phyloP scores from a whole-genome alignment of 768 basidiomycete species.

The Atractiella rhizophila region DNA sequence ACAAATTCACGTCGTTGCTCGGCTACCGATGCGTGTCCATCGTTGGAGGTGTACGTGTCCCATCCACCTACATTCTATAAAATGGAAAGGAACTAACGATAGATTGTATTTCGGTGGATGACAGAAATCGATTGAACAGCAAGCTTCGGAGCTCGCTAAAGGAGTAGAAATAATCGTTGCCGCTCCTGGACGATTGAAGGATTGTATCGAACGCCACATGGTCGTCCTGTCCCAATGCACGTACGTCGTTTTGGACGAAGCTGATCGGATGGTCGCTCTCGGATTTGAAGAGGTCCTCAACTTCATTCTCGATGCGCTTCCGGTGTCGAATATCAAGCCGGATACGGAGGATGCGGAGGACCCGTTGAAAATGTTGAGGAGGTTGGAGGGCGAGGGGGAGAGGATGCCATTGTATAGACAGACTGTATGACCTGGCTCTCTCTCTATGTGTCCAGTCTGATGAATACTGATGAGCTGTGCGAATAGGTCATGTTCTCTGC shows the following conservation, averaged over 20 bases:
- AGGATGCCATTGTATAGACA: slow-evolving; percentile 10
- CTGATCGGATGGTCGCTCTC: slow-evolving; percentile 93
- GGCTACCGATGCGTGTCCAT: slow-evolving; percentile 91
- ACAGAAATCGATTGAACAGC: slow-evolving; percentile 87
- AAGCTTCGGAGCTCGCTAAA: slow-evolving; percentile 89
- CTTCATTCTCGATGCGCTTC: slow-evolving; percentile 80
- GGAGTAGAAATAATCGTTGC: slow-evolving; percentile 98
- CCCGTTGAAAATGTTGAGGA: slow-evolving; percentile 55
- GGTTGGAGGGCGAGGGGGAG: slow-evolving; percentile 15
- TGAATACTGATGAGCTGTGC: background rate
- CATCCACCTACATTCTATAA: too few relatives aligned
- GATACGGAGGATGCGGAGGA: slow-evolving; percentile 37
- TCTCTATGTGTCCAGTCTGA: background rate
- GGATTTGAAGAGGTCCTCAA: slow-evolving; percentile 87
- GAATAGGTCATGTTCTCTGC: slow-evolving; percentile 43
- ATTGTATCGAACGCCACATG: slow-evolving; percentile 85
- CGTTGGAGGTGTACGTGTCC: too few relatives aligned
- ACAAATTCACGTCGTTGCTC: slow-evolving; percentile 69
- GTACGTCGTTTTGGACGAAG: slow-evolving; percentile 99
- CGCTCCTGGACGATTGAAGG: slow-evolving; percentile 91
- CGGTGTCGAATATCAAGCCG: slow-evolving; percentile 62
- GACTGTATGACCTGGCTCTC: slow-evolving; percentile 8
- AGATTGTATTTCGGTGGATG: too few relatives aligned
- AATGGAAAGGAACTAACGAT: background rate
- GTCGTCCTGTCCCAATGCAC: slow-evolving; percentile 89